Evolutionary conservation across 192 early-diverging fungal genomes (phyloP), one percentile per base, ranked within the genome.

Genomic region (Phlyctochytrium arcticum): DNA sequence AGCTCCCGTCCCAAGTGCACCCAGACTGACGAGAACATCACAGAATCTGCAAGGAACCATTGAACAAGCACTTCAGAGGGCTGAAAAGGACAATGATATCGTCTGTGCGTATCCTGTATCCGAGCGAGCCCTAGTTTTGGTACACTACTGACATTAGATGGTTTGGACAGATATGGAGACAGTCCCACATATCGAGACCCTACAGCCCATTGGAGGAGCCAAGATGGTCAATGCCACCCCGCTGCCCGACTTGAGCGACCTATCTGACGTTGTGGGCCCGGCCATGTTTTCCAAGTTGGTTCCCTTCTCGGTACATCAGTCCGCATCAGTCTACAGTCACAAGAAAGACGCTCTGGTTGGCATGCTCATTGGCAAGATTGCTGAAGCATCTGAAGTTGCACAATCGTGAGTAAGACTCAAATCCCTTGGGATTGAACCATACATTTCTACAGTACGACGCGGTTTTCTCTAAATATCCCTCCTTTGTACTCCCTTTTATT

Each of bases 281-380:
- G 92, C 93, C n/a, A 65, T 95, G 49, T 95, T 96, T 54, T 80
- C 84, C 36, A 85, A 83, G 9, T 77, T 96, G 33, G 91, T 96
- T 7, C 94, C 94, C 7, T 92, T 94, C 77, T 90, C 89, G 4
- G 89, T 94, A 27, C 92, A 96, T 73, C 91, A 93, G 71, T 90
- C 91, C 2, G 89, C 86, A 9, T 91, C 89, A 55, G 79, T 93
- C 6, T 96, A 94, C 70, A 83, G 80, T n/a, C 86, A 89, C 64
- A 80, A 90, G 35, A 90, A 90, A 62, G 91, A 94, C 48, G 76
- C 85, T 30, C 67, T 90, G 24, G 81, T 94, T 5, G 85, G 82
- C 49, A 83, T 83, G 36, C 82, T 92, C 36, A 70, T 85, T 12
- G 77, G 70, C 1, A 73, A 82, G 33, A 69, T 91, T 31, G 80